Evolutionary conservation across 2,329 filamentous ascomycete genomes (phyloP).

Genomic region (Elsinoe ampelina): DNA sequence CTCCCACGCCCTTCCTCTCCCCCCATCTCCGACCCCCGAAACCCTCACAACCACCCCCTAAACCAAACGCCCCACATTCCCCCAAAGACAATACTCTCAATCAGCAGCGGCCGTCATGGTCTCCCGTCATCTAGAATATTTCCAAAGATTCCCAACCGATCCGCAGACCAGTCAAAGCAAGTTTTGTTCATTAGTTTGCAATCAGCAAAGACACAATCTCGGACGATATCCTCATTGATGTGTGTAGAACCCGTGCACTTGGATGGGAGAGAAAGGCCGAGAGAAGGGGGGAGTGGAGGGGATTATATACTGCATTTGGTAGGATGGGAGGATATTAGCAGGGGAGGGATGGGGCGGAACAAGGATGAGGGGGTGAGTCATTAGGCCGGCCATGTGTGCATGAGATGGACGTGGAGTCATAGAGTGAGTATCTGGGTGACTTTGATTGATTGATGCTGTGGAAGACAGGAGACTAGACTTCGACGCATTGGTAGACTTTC

Average conservation of each 20-base stretch:
- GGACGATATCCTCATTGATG: not conserved
- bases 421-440: not conserved
- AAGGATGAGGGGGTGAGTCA: not conserved
- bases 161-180: not conserved
- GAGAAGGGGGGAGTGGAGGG: not conserved
- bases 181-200: not conserved
- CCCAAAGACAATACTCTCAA: no score
- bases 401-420: not conserved
- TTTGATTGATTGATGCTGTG: not conserved
- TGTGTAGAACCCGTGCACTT: not conserved
- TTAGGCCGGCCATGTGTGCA: not conserved
- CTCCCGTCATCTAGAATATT: not conserved
- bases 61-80: no score
- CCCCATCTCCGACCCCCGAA: no score
- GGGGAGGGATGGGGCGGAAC: not conserved
- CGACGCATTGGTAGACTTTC: constrained; percentile 1
- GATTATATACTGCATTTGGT: not conserved
- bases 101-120: no score
- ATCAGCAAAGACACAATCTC: not conserved
- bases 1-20: no score
- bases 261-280: not conserved
- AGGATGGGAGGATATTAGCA: no score
- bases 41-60: no score
- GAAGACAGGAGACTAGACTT: not conserved
- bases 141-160: constrained; percentile 2